Evolutionary conservation across 345 rosid genomes (phyloP), one percentile per base, ranked within the genome.

Genomic region (Theobroma cacao): DNA sequence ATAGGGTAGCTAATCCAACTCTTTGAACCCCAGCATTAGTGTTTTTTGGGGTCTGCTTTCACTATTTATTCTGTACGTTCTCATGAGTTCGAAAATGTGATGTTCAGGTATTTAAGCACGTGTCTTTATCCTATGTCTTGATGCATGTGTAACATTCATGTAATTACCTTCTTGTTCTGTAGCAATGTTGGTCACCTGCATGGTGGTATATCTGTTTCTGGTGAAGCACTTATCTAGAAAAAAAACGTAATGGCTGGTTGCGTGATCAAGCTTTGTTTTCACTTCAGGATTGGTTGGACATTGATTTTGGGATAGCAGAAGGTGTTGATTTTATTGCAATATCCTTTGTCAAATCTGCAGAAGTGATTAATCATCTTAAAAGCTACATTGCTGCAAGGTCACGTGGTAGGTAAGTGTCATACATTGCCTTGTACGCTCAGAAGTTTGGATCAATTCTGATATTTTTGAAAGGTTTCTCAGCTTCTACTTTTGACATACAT

Each of bases 291-390:
- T 97, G 99, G 99, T 83, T 97, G 81, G 98, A 97, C 87, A 97
- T 97, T 64, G 98, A 97, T 86, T 97, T 93, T 89, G 98, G 98
- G 48, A 91, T 97, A n/a, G 90, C 93, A 18, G 98, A 91, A 90
- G 94, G 92, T 59, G 99, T 94, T 78, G 99, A 97, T 81, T 97
- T 97, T 82, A 91, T 97, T 76, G 99, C 99, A 26, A 89, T 97
- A 80, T 97, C 99, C 52, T 97, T 97, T 83, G 98, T 97, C 81
- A 97, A 97, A 84, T 97, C 99, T 24, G 98, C 99, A 72, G 99
- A 97, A 89, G 98, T 97, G 70, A 91, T 97, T 79, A 86, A 86
- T 74, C 99, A 97, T 85, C 97, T 97, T 48, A 97, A 93, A 75
- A 94, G 98, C 84, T 97, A 97, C 82, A 90, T 97, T 81, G 97